Percentiles rank a stretch among this genome's conserved stretches.
phyloP scores from a whole-genome alignment of 2,329 filamentous ascomycete species.

The Paecilomyces sp. region DNA sequence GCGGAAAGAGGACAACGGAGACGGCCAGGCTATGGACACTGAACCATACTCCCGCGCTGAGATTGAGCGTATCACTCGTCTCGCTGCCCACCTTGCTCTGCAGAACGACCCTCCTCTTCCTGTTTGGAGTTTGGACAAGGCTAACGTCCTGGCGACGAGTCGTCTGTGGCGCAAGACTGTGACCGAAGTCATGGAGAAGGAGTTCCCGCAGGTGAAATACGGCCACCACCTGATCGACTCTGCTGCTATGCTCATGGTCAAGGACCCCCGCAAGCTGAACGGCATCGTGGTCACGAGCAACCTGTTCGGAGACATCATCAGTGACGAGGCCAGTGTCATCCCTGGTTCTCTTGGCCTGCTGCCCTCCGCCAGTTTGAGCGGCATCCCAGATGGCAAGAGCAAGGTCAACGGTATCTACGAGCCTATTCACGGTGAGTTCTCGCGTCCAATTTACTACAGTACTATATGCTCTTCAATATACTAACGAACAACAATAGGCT shows the following conservation, averaged over 20 bases:
- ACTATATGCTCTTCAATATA: not conserved
- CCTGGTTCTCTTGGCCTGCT: conserved; percentile 82
- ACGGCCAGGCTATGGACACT: conserved; percentile 71
- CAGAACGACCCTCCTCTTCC: conserved; percentile 67
- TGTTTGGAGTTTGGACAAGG: conserved; percentile 89
- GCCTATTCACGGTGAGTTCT: conserved; percentile 75
- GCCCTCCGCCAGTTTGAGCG: conserved; percentile 79
- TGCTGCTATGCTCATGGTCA: conserved; percentile 96
- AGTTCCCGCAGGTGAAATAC: conserved; percentile 80
- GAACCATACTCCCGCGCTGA: conserved; percentile 80
- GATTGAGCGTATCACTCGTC: conserved; percentile 78
- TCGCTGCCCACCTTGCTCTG: conserved; percentile 74
- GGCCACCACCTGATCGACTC: conserved; percentile 90
- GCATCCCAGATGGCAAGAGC: conserved; percentile 75
- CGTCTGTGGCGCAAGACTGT: conserved; percentile 85
- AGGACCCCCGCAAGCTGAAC: conserved; percentile 81
- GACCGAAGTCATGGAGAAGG: conserved; percentile 72
- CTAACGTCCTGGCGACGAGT: conserved; percentile 87
- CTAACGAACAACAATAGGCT: conserved; percentile 46
- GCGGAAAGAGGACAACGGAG: conserved; percentile 66
- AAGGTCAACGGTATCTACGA: conserved; percentile 94
- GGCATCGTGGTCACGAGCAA: conserved; percentile 91
- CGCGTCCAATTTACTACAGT: not conserved
- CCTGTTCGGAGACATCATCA: conserved; percentile 92
- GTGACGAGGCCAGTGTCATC: conserved; percentile 90